Percentiles rank a stretch among this genome's conserved stretches.
Conservation (phyloP, 2,329 filamentous ascomycete species). For the Epicoccum sorghinum region DNA sequence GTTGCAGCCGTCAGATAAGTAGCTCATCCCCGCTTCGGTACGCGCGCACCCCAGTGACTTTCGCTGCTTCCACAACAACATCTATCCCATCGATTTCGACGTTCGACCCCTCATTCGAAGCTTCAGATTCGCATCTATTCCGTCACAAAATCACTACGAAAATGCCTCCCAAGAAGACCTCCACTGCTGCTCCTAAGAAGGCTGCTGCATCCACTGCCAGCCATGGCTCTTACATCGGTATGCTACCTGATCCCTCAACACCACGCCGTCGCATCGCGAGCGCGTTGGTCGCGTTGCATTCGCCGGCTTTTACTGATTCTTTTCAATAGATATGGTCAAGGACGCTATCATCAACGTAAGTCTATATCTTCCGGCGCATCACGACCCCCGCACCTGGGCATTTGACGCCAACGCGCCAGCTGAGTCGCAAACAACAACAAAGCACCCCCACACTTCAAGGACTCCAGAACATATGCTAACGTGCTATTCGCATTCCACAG, state of each 20-base stretch:
- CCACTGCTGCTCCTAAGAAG: slow-evolving; percentile 64
- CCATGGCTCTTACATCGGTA: slow-evolving; percentile 72
- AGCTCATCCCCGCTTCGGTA: slow-evolving; percentile 35
- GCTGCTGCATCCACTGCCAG: slow-evolving; percentile 58
- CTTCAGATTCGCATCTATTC: slow-evolving; percentile 34
- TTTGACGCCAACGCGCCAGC: slow-evolving; percentile 43
- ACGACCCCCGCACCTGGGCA: slow-evolving; percentile 42
- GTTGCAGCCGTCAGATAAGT: slow-evolving; percentile 41
- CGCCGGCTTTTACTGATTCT: slow-evolving; percentile 62
- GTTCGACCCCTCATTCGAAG: slow-evolving; percentile 41
- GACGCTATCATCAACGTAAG: slow-evolving; percentile 73
- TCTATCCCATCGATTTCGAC: slow-evolving; percentile 26
- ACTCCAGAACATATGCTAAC: slow-evolving; percentile 53
- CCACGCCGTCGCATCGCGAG: slow-evolving; percentile 54
- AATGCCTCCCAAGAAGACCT: slow-evolving; percentile 71
- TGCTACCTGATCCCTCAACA: slow-evolving; percentile 52
- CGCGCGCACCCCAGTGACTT: slow-evolving; percentile 30
- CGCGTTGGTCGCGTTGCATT: slow-evolving; percentile 50
- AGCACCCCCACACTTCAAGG: slow-evolving; percentile 17
- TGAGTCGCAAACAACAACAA: slow-evolving; percentile 40
- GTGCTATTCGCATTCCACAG: slow-evolving; percentile 55
- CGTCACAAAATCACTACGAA: slow-evolving; percentile 41
- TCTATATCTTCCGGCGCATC: slow-evolving; percentile 59
- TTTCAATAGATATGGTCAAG: slow-evolving; percentile 71
- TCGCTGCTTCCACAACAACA: slow-evolving; percentile 34